Base-by-base conservation (phyloP, 768 basidiomycete genomes). In the Calocera cornea region DNA sequence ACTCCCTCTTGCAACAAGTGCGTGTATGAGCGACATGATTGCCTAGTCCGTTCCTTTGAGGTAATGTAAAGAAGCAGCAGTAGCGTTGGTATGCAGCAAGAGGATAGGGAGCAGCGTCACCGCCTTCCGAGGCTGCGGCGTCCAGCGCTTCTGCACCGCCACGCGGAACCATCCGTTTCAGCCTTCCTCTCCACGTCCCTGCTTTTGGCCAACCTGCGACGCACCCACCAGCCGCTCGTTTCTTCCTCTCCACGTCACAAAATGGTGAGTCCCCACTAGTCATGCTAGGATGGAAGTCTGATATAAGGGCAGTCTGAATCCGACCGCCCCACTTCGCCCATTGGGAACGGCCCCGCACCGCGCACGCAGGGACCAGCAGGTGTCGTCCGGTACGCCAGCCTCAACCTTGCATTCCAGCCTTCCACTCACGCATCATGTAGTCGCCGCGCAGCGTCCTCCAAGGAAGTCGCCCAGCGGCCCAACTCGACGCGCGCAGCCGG, bases 401-500 rank as follows among this genome's bases (percentile, higher is more conserved):
- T 33, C 54, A 5, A 5, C 54, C 16, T 60, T 10, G 14, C 2
- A 12, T 10, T 50, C 24, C 49, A 16, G 16, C 27, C 24, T 60
- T 19, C 2, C 14, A 38, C 54, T 31, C 70, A 14, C 10, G 16
- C 41, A 29, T 41, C 24, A 10, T 67, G 36, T 34, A 92, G 90
- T 72, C 87, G 90, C 77, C 83, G 91, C 72, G 89, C 90, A 71
- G 83, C 84, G 69, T 84, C 83, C 47, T 74, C 80, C 64, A 86
- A 87, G 70, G 87, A 77, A 5, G 74, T 44, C 17, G 70, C 76
- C 34, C 73, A 87, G 63, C 86, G 83, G 76, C 92, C 94, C 29
- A 94, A 93, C 75, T 95, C 92, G 0, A 77, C 87, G 34, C 88
- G 95, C 68, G 87, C 93, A 41, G 93, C 95, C 31, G 94, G 95